Conservation (phyloP, 2,329 filamentous ascomycete genomes). For the Cadophora malorum region DNA sequence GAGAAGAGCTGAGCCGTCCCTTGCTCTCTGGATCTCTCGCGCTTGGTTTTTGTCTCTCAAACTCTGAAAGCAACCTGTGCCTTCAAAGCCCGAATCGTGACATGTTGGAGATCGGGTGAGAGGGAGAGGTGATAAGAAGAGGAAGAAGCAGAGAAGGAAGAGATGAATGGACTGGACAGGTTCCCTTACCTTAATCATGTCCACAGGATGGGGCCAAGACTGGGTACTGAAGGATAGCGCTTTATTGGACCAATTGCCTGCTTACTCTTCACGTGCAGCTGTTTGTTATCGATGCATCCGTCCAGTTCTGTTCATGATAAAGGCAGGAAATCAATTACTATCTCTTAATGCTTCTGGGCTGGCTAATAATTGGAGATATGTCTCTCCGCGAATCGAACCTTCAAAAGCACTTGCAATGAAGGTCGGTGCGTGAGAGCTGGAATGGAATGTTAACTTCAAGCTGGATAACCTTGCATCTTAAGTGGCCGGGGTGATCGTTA, state of each 20-base stretch:
- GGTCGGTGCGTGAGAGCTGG: not conserved
- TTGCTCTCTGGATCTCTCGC: not conserved
- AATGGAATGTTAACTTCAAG: not conserved
- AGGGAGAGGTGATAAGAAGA: not conserved
- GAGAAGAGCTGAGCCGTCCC: conserved; percentile 4
- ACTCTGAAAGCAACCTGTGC: conserved; percentile 1
- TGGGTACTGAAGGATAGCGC: not conserved
- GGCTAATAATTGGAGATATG: not conserved
- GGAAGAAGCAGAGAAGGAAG: not conserved
- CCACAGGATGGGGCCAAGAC: conserved; percentile 1
- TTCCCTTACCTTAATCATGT: conserved; percentile 2
- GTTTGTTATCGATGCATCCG: conserved; percentile 4
- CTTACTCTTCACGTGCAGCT: conserved; percentile 16
- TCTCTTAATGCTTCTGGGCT: not conserved
- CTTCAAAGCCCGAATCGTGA: conserved; percentile 18
- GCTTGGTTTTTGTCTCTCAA: not conserved
- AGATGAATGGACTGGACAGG: not conserved
- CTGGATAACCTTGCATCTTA: not conserved
- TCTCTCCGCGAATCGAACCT: not conserved
- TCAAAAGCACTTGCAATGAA: not conserved
- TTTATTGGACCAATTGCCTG: conserved; percentile 3
- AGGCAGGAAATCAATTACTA: not conserved
- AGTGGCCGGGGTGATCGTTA: not conserved
- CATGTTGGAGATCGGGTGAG: not conserved
- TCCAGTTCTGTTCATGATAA: not conserved